A percentile compares a stretch with the other conserved stretches of the same genome.
Conservation (phyloP, 1,284 basidiomycete genomes). For the Xerocomus nothofagi region DNA sequence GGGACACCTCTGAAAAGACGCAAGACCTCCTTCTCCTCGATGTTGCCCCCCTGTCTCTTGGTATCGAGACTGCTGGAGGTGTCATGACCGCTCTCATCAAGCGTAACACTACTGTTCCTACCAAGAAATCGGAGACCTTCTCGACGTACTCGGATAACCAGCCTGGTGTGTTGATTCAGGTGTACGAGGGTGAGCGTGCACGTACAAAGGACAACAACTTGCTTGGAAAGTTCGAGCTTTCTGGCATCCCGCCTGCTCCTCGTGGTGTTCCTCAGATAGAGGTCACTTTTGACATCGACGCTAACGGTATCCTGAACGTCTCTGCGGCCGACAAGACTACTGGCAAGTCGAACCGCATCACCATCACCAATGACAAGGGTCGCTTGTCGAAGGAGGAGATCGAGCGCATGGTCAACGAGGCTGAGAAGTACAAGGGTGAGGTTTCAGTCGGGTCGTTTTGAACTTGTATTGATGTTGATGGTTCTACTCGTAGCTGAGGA, state of each 20-base stretch:
- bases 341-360: slow-evolving; percentile 95
- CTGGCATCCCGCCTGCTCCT: slow-evolving; percentile 96
- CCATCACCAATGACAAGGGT: slow-evolving; percentile 98
- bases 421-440: slow-evolving; percentile 88
- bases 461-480: slow-evolving; percentile 21
- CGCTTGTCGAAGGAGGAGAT: slow-evolving; percentile 99
- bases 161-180: slow-evolving; percentile 97
- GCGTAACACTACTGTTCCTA: slow-evolving; percentile 98
- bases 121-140: slow-evolving; percentile 99
- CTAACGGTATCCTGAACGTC: slow-evolving; percentile 97
- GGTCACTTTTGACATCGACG: slow-evolving; percentile 98
- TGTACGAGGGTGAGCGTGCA: slow-evolving; percentile 99
- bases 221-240: slow-evolving; percentile 98
- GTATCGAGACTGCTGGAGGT: slow-evolving; percentile 99
- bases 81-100: slow-evolving; percentile 98
- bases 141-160: slow-evolving; percentile 99
- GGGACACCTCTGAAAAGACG: slow-evolving; percentile 98
- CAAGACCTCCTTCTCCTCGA: slow-evolving; percentile 97
- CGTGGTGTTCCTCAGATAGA: slow-evolving; percentile 99
- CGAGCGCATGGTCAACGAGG: slow-evolving; percentile 93
- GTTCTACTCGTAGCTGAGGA: slow-evolving; percentile 60
- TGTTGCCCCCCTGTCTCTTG: slow-evolving; percentile 93
- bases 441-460: neutral
- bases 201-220: slow-evolving; percentile 99
- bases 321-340: slow-evolving; percentile 97